phyloP scores from a whole-genome alignment of 305 asterid genomes.

The Rubia occidens region DNA sequence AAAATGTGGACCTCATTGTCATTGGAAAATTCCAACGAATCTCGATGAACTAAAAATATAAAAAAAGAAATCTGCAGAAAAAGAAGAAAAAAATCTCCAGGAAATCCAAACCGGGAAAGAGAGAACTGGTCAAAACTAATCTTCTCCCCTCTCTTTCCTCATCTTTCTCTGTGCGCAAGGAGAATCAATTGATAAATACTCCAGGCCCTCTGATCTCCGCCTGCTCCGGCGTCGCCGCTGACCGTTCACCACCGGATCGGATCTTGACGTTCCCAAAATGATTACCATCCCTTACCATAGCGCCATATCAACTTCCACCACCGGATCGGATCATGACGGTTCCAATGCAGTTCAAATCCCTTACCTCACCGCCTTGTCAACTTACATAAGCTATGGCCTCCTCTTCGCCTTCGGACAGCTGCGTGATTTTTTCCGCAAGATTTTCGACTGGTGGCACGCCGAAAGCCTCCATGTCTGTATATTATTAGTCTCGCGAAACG shows the following conservation, averaged over 20 bases:
- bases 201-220: constrained; percentile 2
- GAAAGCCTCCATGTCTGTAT: constrained; percentile 60
- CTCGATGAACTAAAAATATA: too few relatives aligned
- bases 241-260: constrained; percentile 27
- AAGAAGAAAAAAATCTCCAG: background rate
- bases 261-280: constrained; percentile 44
- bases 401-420: constrained; percentile 92
- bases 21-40: too few relatives aligned
- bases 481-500: background rate
- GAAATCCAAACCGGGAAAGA: constrained; percentile 8
- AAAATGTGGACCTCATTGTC: too few relatives aligned
- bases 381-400: constrained; percentile 94
- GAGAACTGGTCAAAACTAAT: constrained; percentile 23
- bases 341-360: constrained; percentile 80
- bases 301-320: constrained; percentile 13
- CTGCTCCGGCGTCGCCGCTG: constrained; percentile 11
- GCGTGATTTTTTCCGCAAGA: constrained; percentile 79
- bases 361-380: constrained; percentile 84
- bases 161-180: constrained; percentile 7
- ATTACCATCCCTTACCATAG: constrained; percentile 85
- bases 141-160: background rate
- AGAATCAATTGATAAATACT: background rate
- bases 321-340: constrained; percentile 31
- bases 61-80: background rate
- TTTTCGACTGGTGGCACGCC: constrained; percentile 63